These are phyloP conservation scores for Hamamelis virginiana DNA, from an alignment of 164 flowering plant genomes.

Conservation along the genomic window DNA sequence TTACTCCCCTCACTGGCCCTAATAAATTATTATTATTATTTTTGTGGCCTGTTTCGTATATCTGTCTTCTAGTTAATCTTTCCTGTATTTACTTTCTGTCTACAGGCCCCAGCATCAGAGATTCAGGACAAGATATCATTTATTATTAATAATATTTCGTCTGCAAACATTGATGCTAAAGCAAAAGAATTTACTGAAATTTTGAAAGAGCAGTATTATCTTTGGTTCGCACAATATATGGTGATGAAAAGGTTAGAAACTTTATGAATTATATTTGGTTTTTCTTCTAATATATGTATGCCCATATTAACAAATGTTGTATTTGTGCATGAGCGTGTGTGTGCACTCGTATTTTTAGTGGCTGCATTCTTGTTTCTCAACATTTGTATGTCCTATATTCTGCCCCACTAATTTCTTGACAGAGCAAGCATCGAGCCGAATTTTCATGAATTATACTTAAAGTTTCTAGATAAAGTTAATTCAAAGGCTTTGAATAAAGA, in stretches of 20 bases:
- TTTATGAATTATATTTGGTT: neutral
- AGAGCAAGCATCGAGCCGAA: conserved; percentile 98
- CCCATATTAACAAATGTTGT: neutral
- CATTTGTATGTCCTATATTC: neutral
- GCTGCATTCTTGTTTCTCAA: neutral
- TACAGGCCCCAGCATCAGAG: conserved; percentile 85
- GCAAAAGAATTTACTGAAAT: conserved; percentile 81
- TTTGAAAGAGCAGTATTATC: conserved; percentile 72
- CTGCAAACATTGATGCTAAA: conserved; percentile 75
- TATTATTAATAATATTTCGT: conserved; percentile 80
- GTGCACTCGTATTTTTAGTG: too few species aligned
- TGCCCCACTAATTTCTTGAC: conserved; percentile 19
- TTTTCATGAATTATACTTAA: conserved; percentile 95
- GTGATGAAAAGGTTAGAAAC: conserved; percentile 89
- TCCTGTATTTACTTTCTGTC: conserved; percentile 11
- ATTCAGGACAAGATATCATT: conserved; percentile 90
- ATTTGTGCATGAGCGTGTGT: too few species aligned
- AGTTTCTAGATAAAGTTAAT: conserved; percentile 84
- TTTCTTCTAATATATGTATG: neutral
- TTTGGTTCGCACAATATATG: conserved; percentile 98
- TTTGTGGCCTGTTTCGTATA: too few species aligned
- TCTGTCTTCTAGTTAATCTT: neutral
- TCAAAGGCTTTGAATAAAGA: conserved; percentile 71
- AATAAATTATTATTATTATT: neutral
- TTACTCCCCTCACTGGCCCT: too few species aligned